Base-by-base conservation (phyloP, 208 protist species). In the Crithidia mellificae region DNA sequence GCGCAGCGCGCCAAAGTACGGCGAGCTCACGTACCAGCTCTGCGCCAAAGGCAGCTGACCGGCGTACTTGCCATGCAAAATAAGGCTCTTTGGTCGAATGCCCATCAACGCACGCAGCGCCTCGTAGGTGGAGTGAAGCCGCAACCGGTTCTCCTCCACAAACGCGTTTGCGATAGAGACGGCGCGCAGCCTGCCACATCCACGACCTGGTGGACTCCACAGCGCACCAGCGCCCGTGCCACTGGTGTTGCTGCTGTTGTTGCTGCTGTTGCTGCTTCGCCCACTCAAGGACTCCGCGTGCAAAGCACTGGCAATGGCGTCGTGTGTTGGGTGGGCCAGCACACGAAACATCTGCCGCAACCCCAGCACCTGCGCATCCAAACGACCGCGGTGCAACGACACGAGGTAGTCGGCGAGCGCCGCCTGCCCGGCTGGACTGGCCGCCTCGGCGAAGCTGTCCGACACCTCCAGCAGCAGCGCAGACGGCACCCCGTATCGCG, bases 1-100 rank as follows among this genome's bases (percentile, higher is more conserved):
- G 53, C 76, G 80, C 65, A 96, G 72, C 7, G 81, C 58, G n/a
- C 91, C 91, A 82, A 96, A 96, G 67, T 91, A 88, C 8, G 91
- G 84, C 3, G 80, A 90, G 43, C 32, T 58, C 22, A 94, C 82
- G 57, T 96, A 96, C 91, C 91, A 96, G 65, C 87, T 89, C 67
- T 77, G 66, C 38, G 72, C 54, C 12, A 96, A 74, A 6, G 91
- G 91, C 19, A 93, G 36, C 61, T 94, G 81, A 3, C 87, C 87
- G 2, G 88, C 88, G 65, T 84, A 92, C 65, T 85, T 90, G 62
- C 88, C 88, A 59, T 82, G 77, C 53, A 79, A 80, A 55, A 90
- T 82, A 15, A 86, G 38, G 52, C 84, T 87, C 61, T 87, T 90
- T 7, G 91, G 91, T 15, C 84, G 74, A 19, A 96, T 78, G 29